Base-by-base conservation (phyloP, 495 filamentous ascomycete genomes). In the Aspergillus indologenus region DNA sequence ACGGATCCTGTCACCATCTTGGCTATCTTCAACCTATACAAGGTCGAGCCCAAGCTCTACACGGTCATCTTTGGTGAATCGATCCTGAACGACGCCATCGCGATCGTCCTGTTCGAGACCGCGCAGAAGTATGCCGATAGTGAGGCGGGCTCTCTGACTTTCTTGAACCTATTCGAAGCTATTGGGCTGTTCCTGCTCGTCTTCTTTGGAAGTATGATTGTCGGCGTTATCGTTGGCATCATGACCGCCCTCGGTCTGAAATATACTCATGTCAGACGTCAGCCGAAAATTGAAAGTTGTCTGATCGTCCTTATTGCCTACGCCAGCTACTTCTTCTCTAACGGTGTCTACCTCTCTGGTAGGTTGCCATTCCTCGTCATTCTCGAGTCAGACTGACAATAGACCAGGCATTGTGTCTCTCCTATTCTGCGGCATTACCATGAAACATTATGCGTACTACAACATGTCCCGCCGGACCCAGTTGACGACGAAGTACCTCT, bases 401-500 rank as follows among this genome's bases (percentile, higher is more conserved):
- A 40, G 2, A 17, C 3, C 64, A 98, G 93, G 94, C 57, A 98
- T 98, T 64, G 94, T 98, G 54, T 94, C 94, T 18, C 82, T 98
- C 56, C 78, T 98, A 12, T 98, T 98, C 77, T 98, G 95, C 71
- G 94, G 94, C 29, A 98, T 98, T 59, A 96, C 94, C 8, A 81
- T 98, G 34, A 98, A 98, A 71, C 94, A 98, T 71, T 98, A 98
- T 67, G 94, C 94, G 45, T 98, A 98, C 78, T 97, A 96, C 79
- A 98, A 98, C 76, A 98, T 98, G 94, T 98, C 94, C 26, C 87
- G 94, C 45, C 88, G 94, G 45, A 96, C 95, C 20, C 94, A 98
- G 68, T 83, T 98, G 65, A 97, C 94, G 18, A 98, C 95, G 54
- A 98, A 98, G 71, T 98, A 96, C 75, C 82, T 96, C 23, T 98